Conservation (phyloP, 192 early-diverging fungal species). For the Rhizophagus sp. region DNA sequence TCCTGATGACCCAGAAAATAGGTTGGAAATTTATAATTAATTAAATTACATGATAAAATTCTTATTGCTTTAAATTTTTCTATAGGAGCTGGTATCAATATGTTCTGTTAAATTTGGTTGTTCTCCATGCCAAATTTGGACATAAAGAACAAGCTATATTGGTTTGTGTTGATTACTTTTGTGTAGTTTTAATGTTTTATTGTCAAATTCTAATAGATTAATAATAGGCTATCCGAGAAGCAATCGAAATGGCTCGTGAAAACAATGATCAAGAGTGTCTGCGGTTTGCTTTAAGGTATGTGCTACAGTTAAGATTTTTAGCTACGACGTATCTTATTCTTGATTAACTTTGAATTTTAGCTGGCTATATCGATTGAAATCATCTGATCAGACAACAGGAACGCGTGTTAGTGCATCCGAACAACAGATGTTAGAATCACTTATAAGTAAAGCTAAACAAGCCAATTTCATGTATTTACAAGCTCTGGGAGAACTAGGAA, state of each 20-base stretch:
- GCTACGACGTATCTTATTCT: neutral
- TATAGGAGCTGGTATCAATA: conserved; percentile 42
- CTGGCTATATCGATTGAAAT: conserved; percentile 31
- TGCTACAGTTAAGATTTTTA: neutral
- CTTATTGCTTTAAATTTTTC: neutral
- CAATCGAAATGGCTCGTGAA: conserved; percentile 46
- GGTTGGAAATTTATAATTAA: neutral
- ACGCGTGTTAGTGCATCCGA: neutral
- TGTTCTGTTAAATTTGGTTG: conserved; percentile 45
- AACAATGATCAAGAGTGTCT: conserved; percentile 46
- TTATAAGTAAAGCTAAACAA: conserved; percentile 26
- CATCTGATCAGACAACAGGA: neutral
- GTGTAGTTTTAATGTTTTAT: neutral
- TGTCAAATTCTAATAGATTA: neutral
- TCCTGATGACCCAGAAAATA: conserved; percentile 18
- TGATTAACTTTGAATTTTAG: conserved; percentile 5
- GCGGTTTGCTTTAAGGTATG: conserved; percentile 46
- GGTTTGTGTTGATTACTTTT: conserved; percentile 25
- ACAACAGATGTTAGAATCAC: conserved; percentile 31
- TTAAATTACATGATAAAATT: no score
- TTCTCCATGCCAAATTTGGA: conserved; percentile 45
- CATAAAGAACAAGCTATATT: conserved; percentile 44
- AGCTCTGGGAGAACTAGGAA: conserved; percentile 27
- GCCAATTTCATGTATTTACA: conserved; percentile 16
- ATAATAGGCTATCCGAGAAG: conserved; percentile 42